Evolutionary conservation across 768 basidiomycete genomes (phyloP).

Genomic region (Panellus pusillus): DNA sequence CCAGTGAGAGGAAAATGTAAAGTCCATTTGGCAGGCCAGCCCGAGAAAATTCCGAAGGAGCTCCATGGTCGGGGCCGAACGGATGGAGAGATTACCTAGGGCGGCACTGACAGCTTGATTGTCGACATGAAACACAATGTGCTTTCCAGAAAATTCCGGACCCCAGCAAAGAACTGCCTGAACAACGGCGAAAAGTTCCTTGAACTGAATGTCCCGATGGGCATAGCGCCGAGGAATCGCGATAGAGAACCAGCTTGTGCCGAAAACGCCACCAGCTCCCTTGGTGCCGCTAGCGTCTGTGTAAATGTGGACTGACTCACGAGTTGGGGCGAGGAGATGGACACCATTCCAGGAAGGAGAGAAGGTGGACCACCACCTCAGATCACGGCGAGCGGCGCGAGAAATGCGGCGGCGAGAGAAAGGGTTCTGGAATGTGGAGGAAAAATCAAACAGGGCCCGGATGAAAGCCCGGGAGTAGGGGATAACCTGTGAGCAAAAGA

Average conservation of each 20-base stretch:
- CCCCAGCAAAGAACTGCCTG: slow-evolving; percentile 31
- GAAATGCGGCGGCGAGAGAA: slow-evolving; percentile 22
- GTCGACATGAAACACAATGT: slow-evolving; percentile 30
- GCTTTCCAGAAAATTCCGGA: slow-evolving; percentile 19
- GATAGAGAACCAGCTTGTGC: slow-evolving; percentile 26
- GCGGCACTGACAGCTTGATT: slow-evolving; percentile 27
- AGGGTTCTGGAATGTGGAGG: slow-evolving; percentile 15
- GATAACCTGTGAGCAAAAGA: slow-evolving; percentile 11
- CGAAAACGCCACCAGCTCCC: slow-evolving; percentile 28
- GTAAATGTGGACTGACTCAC: slow-evolving; percentile 18
- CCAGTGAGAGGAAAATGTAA: slow-evolving; percentile 26
- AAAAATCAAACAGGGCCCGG: slow-evolving; percentile 28
- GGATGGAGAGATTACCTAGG: neutral
- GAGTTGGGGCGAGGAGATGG: slow-evolving; percentile 11
- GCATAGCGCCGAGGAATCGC: slow-evolving; percentile 23
- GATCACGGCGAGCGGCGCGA: slow-evolving; percentile 13
- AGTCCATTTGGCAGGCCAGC: slow-evolving; percentile 21
- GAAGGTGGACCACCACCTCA: slow-evolving; percentile 22
- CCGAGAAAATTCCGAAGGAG: slow-evolving; percentile 19
- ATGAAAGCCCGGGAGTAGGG: slow-evolving; percentile 11
- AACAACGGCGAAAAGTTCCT: slow-evolving; percentile 32
- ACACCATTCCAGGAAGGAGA: slow-evolving; percentile 30
- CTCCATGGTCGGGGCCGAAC: slow-evolving; percentile 13
- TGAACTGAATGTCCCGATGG: slow-evolving; percentile 31
- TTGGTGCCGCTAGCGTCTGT: slow-evolving; percentile 26